Base-by-base conservation (phyloP, 202 grass and related monocot species). In the Zizania palustris region DNA sequence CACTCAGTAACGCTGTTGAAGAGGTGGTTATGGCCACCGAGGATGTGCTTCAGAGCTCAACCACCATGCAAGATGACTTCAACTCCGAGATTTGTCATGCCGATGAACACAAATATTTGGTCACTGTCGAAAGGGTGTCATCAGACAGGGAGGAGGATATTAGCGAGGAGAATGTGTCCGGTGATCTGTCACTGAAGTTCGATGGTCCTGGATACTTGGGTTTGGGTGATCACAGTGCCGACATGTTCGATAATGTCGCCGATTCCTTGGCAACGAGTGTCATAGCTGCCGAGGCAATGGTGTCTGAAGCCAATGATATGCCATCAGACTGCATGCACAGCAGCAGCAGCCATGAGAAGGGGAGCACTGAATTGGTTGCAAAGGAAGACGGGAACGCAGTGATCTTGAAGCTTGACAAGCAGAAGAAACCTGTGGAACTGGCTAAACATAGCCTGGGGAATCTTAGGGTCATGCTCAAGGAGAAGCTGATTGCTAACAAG, bases 381-480 rank as follows among this genome's bases (percentile, higher is more conserved):
- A 3, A 81, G n/a, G 19, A 56, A 9, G 60, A 66, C 14, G 33
- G 65, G 28, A 37, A 82, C 21, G 62, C 59, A 5, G 60, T 36
- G 40, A 63, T 20, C n/a, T 6, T 20, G 20, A 38, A 12, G 36
- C 1, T 28, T 28, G 28, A 28, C 28, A 4, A 51, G 51, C 16
- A 80, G 1, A 57, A 43, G 1, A 11, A 87, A 18, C 20, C 54
- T 50, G 16, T 43, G 61, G 73, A 88, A 65, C 60, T 87, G 74
- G 12, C 16, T 0, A 16, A 5, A 35, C 72, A 81, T 65, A 93
- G 85, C 80, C 9, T 90, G 3, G 20, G 77, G 42, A 44, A 83
- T 71, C 90, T 97, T 6, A 86, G 8, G 39, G 13, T 36, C 18
- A 75, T 72, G 73, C 28, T 85, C 42, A 97, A 78, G 81, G 57